A percentile compares a stretch with the other conserved stretches of the same genome.
These are phyloP conservation scores for Solanum chaucha DNA, from an alignment of 257 asterid genomes.

Conservation along the genomic window DNA sequence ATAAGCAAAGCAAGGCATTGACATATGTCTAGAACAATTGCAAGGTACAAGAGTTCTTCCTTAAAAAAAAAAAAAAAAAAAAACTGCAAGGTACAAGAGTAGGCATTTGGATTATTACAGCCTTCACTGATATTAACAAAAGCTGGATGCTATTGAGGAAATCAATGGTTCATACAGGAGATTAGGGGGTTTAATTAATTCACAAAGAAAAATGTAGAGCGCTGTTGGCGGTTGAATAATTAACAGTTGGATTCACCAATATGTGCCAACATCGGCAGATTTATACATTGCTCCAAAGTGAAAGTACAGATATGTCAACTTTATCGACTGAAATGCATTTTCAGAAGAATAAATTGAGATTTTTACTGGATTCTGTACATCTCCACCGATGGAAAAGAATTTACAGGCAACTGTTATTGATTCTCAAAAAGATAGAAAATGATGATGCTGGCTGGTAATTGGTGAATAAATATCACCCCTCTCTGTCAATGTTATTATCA, in stretches of 20 bases:
- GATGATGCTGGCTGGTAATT: constrained; percentile 22
- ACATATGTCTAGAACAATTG: not conserved
- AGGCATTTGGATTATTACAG: not conserved
- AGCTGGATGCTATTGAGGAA: not conserved
- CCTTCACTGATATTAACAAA: constrained; percentile 4
- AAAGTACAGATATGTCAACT: constrained; percentile 45
- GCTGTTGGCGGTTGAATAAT: constrained; percentile 16
- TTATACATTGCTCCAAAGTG: constrained; percentile 51
- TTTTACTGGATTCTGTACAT: constrained; percentile 49
- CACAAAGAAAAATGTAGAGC: constrained; percentile 22
- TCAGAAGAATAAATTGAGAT: constrained; percentile 45
- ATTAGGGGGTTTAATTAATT: constrained; percentile 14
- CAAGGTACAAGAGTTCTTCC: not conserved
- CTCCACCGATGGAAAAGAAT: constrained; percentile 59
- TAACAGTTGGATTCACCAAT: constrained; percentile 40
- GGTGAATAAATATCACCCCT: constrained; percentile 40
- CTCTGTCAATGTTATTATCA: constrained; percentile 67
- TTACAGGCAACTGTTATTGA: constrained; percentile 53
- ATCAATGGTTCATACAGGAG: not conserved
- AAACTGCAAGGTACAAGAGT: not conserved
- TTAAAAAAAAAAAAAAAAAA: not conserved
- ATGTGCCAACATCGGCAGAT: constrained; percentile 50
- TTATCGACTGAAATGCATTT: constrained; percentile 35
- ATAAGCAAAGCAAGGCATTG: not conserved
- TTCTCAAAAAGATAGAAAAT: constrained; percentile 29